Conservation (phyloP, 257 asterid genomes). For the Ophiorrhiza pumila region DNA sequence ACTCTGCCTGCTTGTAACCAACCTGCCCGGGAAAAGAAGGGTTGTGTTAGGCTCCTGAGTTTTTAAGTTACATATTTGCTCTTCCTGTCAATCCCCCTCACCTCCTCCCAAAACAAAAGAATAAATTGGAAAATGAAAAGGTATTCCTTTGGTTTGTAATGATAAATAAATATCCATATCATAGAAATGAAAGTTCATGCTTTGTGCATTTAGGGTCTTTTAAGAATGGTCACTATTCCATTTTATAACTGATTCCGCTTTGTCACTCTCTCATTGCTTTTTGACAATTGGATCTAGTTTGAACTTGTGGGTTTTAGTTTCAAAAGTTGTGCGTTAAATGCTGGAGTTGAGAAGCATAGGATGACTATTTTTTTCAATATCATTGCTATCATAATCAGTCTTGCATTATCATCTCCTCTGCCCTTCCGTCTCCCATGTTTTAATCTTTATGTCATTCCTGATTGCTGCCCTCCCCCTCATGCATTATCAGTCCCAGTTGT, state of each 20-base stretch:
- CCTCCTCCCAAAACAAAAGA: not conserved
- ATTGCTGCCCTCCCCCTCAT: not conserved
- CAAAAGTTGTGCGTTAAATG: not conserved
- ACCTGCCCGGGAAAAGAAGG: no score
- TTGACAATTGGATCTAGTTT: slow-evolving; percentile 1
- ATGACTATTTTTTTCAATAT: not conserved
- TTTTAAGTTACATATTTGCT: no score
- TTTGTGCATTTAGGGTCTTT: not conserved
- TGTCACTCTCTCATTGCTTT: not conserved
- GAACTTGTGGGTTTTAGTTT: not conserved
- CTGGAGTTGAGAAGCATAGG: not conserved
- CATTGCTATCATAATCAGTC: not conserved
- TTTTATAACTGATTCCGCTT: not conserved
- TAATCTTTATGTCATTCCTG: not conserved
- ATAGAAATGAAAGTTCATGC: not conserved
- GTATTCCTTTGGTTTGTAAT: not conserved
- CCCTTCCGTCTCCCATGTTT: no score
- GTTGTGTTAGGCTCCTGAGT: no score
- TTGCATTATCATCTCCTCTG: no score
- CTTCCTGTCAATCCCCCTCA: not conserved
- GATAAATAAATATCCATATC: not conserved
- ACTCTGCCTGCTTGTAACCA: no score
- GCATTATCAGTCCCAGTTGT: not conserved
- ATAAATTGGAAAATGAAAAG: not conserved
- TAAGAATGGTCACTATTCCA: not conserved